Conservation (phyloP, 805 yeast genomes). For the Lipomyces orientalis region DNA sequence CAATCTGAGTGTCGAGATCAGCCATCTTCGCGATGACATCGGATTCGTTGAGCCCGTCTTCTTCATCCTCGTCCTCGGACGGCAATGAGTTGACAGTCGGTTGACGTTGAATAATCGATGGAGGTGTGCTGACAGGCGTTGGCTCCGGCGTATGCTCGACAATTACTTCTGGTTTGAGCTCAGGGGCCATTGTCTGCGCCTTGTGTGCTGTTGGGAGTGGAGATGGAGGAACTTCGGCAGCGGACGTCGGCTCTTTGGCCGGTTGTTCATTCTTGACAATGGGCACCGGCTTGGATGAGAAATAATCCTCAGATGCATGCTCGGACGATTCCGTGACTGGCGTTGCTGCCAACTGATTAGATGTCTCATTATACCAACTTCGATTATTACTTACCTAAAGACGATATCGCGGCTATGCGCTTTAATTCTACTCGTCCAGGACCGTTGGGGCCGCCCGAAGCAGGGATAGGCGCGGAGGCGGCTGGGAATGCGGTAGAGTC, state of each 20-base stretch:
- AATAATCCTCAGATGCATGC: neutral
- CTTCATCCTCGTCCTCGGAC: constrained; percentile 24
- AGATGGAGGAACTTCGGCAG: neutral
- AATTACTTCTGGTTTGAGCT: neutral
- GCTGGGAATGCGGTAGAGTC: neutral
- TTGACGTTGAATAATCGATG: neutral
- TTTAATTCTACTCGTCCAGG: neutral
- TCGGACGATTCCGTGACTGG: neutral
- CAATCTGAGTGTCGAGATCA: constrained; percentile 21
- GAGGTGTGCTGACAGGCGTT: neutral
- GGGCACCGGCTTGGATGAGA: neutral
- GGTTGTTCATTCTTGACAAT: neutral
- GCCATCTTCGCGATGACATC: constrained; percentile 30
- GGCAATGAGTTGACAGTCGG: neutral
- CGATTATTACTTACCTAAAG: neutral
- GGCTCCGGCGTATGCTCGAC: neutral
- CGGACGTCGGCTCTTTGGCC: neutral
- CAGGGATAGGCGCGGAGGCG: neutral
- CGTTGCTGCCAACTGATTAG: neutral
- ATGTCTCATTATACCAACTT: neutral
- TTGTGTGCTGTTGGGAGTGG: neutral
- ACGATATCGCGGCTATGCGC: neutral
- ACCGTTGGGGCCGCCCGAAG: neutral
- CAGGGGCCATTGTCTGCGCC: neutral
- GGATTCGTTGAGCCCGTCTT: constrained; percentile 34